Percentiles rank a stretch among this genome's conserved stretches.
Conservation (phyloP, 257 asterid species). For the Jacaranda mimosifolia region DNA sequence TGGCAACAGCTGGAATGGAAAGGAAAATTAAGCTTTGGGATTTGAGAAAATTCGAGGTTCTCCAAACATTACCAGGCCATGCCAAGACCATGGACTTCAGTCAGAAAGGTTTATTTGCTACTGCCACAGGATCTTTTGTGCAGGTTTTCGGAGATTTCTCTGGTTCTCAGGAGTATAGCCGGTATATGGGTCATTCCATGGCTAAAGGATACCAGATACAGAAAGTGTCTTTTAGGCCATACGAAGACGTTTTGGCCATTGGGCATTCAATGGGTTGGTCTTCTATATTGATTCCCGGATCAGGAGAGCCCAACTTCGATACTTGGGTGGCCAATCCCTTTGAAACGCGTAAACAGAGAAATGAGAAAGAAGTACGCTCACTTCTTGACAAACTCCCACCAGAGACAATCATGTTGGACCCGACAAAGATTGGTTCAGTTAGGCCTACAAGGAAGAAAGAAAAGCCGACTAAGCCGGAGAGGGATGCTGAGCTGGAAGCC, state of each 20-base stretch:
- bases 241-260: conserved; percentile 85
- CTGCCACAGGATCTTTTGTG: conserved; percentile 75
- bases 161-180: conserved; percentile 65
- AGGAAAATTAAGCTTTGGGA: conserved; percentile 94
- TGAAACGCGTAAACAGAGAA: conserved; percentile 85
- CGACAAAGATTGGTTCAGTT: conserved; percentile 85
- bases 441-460: conserved; percentile 63
- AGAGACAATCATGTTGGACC: conserved; percentile 95
- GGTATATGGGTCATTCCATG: conserved; percentile 81
- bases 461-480: conserved; percentile 59
- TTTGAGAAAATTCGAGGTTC: conserved; percentile 74
- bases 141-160: conserved; percentile 66
- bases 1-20: conserved; percentile 96
- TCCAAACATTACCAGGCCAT: conserved; percentile 67
- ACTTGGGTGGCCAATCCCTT: conserved; percentile 89
- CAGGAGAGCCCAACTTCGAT: conserved; percentile 95
- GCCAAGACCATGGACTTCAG: conserved; percentile 78
- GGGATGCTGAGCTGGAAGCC: conserved; percentile 66
- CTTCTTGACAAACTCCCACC: conserved; percentile 98
- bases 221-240: conserved; percentile 74
- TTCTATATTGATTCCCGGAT: conserved; percentile 73
- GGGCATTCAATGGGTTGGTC: conserved; percentile 98
- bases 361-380: conserved; percentile 81
- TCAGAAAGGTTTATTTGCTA: conserved; percentile 84
- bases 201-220: conserved; percentile 87